Conservation (phyloP, 371 early-diverging fungal species). For the Capillidium heterosporum region DNA sequence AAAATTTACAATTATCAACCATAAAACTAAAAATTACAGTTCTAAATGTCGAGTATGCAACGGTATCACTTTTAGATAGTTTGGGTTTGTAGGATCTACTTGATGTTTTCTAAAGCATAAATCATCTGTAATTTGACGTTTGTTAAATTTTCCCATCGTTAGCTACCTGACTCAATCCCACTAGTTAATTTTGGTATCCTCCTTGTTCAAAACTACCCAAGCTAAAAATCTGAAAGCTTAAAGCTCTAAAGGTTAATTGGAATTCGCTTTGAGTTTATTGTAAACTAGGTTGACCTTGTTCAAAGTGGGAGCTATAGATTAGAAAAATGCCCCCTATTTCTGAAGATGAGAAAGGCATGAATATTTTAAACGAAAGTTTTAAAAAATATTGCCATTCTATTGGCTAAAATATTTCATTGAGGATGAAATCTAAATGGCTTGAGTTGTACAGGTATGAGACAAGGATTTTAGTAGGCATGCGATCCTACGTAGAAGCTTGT, state of each 20-base stretch:
- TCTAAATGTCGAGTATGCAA: slow-evolving; percentile 2
- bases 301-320: too few species aligned
- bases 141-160: slow-evolving; percentile 2
- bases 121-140: slow-evolving; percentile 1
- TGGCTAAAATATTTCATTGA: too few species aligned
- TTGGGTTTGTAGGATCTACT: background rate
- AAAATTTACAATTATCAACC: background rate
- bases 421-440: too few species aligned
- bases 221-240: background rate
- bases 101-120: background rate
- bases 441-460: too few species aligned
- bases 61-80: background rate
- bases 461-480: too few species aligned
- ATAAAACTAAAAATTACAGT: background rate
- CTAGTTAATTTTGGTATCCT: background rate
- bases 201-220: background rate
- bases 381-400: too few species aligned
- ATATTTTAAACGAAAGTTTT: too few species aligned
- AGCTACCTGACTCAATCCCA: background rate
- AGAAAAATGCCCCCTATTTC: too few species aligned
- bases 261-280: background rate
- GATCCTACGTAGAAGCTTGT: too few species aligned
- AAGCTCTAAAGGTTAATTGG: background rate
- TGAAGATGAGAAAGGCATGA: too few species aligned
- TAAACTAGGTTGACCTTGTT: slow-evolving; percentile 1